Percentiles rank a stretch among this genome's conserved stretches.
Conservation (phyloP, 495 filamentous ascomycete genomes). For the Melanomma pulvis-pyrius region DNA sequence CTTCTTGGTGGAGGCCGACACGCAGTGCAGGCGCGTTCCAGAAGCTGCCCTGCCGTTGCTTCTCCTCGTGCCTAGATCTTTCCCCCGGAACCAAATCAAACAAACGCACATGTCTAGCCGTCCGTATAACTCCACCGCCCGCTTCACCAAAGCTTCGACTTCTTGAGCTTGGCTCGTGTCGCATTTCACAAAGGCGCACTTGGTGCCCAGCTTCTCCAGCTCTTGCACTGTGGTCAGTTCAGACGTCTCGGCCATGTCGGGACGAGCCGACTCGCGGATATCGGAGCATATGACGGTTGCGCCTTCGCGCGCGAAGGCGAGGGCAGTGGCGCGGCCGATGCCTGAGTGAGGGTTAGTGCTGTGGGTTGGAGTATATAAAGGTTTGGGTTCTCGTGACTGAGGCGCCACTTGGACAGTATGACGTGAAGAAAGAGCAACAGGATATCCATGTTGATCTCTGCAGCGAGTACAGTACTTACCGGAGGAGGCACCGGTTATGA, state of each 20-base stretch:
- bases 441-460: no score
- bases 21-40: not conserved
- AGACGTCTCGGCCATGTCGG: constrained; percentile 2
- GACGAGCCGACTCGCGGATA: constrained; percentile 36
- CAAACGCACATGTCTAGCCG: constrained; percentile 55
- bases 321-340: constrained; percentile 44
- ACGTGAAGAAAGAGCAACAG: no score
- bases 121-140: constrained; percentile 48
- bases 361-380: no score
- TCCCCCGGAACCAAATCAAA: not conserved
- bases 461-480: no score
- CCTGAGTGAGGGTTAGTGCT: constrained; percentile 27
- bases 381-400: no score
- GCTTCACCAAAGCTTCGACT: constrained; percentile 47
- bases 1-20: no score
- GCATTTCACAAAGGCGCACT: constrained; percentile 46
- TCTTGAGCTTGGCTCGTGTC: constrained; percentile 44
- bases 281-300: constrained; percentile 41
- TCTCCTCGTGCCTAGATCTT: no score
- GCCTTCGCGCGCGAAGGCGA: constrained; percentile 42
- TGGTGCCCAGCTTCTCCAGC: constrained; percentile 36
- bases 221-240: constrained; percentile 14
- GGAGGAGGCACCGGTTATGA: constrained; percentile 41
- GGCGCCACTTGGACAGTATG: no score
- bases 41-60: not conserved